Base-by-base conservation (phyloP, 164 flowering plant genomes). In the Nymphaea thermarum region DNA sequence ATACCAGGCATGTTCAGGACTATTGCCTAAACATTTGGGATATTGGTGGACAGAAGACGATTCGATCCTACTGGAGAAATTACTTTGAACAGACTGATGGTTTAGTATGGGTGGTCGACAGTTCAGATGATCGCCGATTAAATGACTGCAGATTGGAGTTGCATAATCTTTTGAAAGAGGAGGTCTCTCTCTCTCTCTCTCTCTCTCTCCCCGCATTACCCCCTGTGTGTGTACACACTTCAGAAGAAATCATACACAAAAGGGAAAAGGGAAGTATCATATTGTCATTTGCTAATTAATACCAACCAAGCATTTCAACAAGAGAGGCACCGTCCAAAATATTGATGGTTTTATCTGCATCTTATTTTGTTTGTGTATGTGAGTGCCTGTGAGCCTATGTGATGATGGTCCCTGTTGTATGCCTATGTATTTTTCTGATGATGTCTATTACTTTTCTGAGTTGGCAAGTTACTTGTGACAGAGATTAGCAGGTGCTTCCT, bases 61-160 rank as follows among this genome's bases (percentile, higher is more conserved):
- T 95, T 68, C 81, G 99, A 72, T 86, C 99, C 0, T 95, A 95
- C 62, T 95, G 99, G 99, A 87, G 99, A 79, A 95, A 95, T 81
- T 95, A 95, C 76, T 95, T 95, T 75, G 99, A 95, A 80, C 92
- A 92, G 74, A 92, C 97, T 57, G 99, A 95, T 85, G 99, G 99
- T 15, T 81, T 95, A 80, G 85, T 95, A 12, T 95, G 98, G 99
- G 98, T 95, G 36, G 99, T 95, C 68, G 99, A 92, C 75, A 92
- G 99, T 80, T 95, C 99, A 0, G 99, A 95, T 84, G 86, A 88
- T 61, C 83, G 99, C 70, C 78, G 99, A 69, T 77, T 92, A 59
- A 89, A 86, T 73, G 98, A 92, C 72, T 95, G 98, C 85, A 95
- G 79, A 77, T 71, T 84, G 84, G 99, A 95, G 77, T 83, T 95